phyloP scores from a whole-genome alignment of 805 yeast species.

The Yarrowia divulgata region DNA sequence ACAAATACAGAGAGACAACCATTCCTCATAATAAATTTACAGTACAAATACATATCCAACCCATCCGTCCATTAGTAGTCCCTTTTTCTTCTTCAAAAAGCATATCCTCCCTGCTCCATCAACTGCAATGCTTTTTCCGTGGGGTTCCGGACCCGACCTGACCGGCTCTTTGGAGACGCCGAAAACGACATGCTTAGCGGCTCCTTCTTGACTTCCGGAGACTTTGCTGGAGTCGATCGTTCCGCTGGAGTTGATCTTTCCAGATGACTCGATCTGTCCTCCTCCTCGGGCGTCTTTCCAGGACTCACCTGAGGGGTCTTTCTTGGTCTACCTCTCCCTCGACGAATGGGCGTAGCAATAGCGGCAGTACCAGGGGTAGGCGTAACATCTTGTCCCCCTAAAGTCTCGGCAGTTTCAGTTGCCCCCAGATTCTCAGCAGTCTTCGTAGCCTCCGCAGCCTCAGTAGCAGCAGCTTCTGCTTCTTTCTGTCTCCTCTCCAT shows the following conservation, averaged over 20 bases:
- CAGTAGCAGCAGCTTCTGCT: too few species aligned
- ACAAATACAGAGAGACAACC: too few species aligned
- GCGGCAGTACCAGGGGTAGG: not conserved
- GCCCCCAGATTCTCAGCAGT: not conserved
- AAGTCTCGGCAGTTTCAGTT: not conserved
- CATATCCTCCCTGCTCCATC: slow-evolving; percentile 12
- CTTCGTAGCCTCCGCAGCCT: not conserved
- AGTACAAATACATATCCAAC: slow-evolving; percentile 24
- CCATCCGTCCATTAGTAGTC: slow-evolving; percentile 8
- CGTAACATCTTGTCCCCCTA: too few species aligned
- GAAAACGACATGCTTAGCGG: slow-evolving; percentile 1
- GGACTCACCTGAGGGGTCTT: not conserved
- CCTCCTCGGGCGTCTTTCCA: not conserved
- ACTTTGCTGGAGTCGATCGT: not conserved
- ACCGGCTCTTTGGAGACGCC: slow-evolving; percentile 3
- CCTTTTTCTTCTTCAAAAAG: not conserved
- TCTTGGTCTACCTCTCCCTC: slow-evolving; percentile 14
- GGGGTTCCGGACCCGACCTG: slow-evolving; percentile 12
- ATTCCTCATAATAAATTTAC: slow-evolving; percentile 4
- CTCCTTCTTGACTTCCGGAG: slow-evolving; percentile 12
- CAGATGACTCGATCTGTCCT: too few species aligned
- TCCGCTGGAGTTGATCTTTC: not conserved
- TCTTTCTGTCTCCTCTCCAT: slow-evolving; percentile 3
- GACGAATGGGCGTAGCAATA: not conserved
- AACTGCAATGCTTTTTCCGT: slow-evolving; percentile 28